phyloP scores from a whole-genome alignment of 805 yeast genomes.

The Geotrichum ghanense region DNA sequence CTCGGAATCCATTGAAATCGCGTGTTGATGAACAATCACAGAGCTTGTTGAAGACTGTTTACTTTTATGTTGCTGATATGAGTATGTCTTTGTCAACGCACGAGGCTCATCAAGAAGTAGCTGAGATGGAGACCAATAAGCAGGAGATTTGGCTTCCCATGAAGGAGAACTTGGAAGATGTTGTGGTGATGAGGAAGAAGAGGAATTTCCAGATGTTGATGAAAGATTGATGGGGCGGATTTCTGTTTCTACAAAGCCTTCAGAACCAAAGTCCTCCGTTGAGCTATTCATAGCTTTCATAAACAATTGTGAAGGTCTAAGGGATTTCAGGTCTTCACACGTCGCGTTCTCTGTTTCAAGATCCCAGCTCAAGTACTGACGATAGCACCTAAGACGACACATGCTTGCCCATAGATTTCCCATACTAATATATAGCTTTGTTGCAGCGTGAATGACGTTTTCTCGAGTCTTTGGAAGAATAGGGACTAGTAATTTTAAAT shows the following conservation, averaged over 20 bases:
- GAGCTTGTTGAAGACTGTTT: conserved; percentile 1
- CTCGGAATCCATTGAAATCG: conserved; percentile 11
- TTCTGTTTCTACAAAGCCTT: background rate
- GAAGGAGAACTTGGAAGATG: background rate
- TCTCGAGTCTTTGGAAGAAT: conserved; percentile 43
- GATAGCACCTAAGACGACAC: conserved; percentile 33
- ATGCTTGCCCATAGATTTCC: conserved; percentile 49
- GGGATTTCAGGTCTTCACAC: conserved; percentile 5
- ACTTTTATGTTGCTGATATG: background rate
- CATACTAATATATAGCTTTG: conserved; percentile 38
- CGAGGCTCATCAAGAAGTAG: background rate
- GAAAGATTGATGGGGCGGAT: background rate
- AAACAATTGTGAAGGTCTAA: background rate
- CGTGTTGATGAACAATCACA: conserved; percentile 1
- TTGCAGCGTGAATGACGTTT: conserved; percentile 32
- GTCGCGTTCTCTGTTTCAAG: conserved; percentile 12
- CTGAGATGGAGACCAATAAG: background rate
- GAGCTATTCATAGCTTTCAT: background rate
- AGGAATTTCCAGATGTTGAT: background rate
- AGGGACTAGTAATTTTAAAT: conserved; percentile 42
- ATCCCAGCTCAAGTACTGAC: conserved; percentile 26
- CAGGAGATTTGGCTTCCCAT: background rate
- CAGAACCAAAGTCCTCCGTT: background rate
- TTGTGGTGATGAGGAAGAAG: background rate
- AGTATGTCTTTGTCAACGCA: background rate